Percentiles rank a stretch among this genome's conserved stretches.
phyloP scores from a whole-genome alignment of 2,329 filamentous ascomycete species.

The Tolypocladium cylindrosporum region DNA sequence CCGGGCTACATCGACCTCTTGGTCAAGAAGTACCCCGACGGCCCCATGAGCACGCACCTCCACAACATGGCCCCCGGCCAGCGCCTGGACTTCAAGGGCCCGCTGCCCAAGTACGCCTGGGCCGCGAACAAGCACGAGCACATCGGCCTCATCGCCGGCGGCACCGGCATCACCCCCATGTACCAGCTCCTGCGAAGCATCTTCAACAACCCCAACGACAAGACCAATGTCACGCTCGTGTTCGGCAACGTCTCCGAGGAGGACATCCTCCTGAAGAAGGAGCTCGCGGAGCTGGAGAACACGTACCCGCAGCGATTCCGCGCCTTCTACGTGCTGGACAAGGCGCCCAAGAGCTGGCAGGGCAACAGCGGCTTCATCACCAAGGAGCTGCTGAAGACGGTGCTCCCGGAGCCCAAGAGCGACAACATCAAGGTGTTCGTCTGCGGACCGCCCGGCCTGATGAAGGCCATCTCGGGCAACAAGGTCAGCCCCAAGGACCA shows the following conservation, averaged over 20 bases:
- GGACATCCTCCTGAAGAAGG: slow-evolving; percentile 82
- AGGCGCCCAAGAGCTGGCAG: slow-evolving; percentile 67
- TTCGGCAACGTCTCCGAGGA: slow-evolving; percentile 85
- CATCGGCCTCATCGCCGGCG: slow-evolving; percentile 80
- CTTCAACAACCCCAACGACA: slow-evolving; percentile 92
- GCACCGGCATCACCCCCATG: slow-evolving; percentile 96
- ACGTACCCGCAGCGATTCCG: slow-evolving; percentile 91
- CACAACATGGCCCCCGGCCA: slow-evolving; percentile 77
- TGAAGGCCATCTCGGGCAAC: slow-evolving; percentile 80
- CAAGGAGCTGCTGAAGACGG: slow-evolving; percentile 90
- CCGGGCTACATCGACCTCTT: slow-evolving; percentile 79
- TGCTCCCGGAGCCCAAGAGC: slow-evolving; percentile 83
- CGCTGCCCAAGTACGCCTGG: slow-evolving; percentile 90
- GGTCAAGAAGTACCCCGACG: slow-evolving; percentile 83
- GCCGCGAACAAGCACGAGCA: slow-evolving; percentile 85
- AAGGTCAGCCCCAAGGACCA: slow-evolving; percentile 94
- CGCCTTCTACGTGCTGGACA: slow-evolving; percentile 88
- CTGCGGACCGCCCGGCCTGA: slow-evolving; percentile 84
- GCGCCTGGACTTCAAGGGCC: slow-evolving; percentile 84
- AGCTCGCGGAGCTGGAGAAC: slow-evolving; percentile 83
- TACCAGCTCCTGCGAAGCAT: slow-evolving; percentile 87
- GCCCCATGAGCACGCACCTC: slow-evolving; percentile 85
- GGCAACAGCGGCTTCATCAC: slow-evolving; percentile 72
- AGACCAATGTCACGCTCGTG: slow-evolving; percentile 93
- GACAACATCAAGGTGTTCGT: slow-evolving; percentile 96